Conservation (phyloP, 1,284 basidiomycete species). For the Chondrostereum purpureum region DNA sequence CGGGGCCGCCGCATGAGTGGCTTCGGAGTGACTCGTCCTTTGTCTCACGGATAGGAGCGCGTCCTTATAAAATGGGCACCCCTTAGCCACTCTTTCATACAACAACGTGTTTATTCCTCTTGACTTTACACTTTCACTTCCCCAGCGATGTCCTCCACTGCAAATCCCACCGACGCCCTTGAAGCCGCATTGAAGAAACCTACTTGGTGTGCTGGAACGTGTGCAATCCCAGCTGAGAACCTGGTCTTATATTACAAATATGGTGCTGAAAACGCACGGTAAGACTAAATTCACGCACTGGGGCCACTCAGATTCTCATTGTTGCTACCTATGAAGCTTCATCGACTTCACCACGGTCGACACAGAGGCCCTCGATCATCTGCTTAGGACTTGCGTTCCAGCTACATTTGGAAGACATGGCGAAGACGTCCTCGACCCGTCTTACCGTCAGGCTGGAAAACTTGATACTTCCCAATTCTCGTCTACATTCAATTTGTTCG, state of each 20-base stretch:
- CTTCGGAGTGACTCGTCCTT: no score
- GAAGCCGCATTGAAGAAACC: background rate
- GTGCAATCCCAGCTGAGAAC: background rate
- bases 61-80: no score
- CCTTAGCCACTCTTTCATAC: no score
- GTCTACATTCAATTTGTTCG: background rate
- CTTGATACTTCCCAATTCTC: conserved; percentile 3
- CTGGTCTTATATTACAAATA: background rate
- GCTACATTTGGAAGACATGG: background rate
- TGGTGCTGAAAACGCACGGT: background rate
- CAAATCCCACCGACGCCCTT: no score
- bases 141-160: background rate
- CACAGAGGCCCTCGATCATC: background rate
- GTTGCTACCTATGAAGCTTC: background rate
- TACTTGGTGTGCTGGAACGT: background rate
- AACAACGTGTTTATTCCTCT: background rate
- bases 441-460: conserved; percentile 2
- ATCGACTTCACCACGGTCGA: background rate
- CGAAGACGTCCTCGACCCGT: conserved; percentile 4
- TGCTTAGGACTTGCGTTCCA: background rate
- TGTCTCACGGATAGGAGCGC: no score
- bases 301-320: background rate
- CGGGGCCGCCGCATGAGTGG: no score
- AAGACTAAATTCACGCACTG: background rate
- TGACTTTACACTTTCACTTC: no score